Conservation (phyloP, 1,284 basidiomycete species). For the Golubevia sp. region DNA sequence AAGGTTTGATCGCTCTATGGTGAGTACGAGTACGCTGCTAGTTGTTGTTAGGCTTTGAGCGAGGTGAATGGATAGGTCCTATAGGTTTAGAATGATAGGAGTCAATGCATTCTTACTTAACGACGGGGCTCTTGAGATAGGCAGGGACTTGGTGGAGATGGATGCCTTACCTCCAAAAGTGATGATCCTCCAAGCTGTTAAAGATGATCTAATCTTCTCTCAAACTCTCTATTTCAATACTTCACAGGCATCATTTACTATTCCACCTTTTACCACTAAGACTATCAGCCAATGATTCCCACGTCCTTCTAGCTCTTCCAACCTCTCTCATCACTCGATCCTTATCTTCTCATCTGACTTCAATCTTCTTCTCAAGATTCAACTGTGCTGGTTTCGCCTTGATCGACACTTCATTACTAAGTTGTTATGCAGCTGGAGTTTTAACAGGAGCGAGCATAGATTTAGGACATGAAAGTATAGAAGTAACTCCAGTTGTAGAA, state of each 20-base stretch:
- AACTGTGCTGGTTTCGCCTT: conserved; percentile 50
- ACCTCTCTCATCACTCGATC: conserved; percentile 42
- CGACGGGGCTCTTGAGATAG: no score
- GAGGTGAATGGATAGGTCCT: no score
- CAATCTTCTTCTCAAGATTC: conserved; percentile 54
- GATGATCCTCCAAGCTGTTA: no score
- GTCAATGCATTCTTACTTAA: no score
- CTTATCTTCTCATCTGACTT: conserved; percentile 30
- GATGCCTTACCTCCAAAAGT: no score
- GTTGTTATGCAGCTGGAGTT: conserved; percentile 46
- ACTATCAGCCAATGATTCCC: conserved; percentile 45
- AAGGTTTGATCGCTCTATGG: conserved; percentile 52
- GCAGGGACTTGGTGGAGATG: no score
- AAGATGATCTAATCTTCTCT: no score
- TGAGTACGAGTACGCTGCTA: conserved; percentile 6
- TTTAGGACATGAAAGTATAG: conserved; percentile 43
- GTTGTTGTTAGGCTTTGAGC: not conserved
- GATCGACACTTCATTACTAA: conserved; percentile 46
- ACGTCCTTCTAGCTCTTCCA: conserved; percentile 52
- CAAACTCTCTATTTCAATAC: no score
- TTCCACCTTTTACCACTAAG: conserved; percentile 40
- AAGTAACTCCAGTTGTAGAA: conserved; percentile 45
- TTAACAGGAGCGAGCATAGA: conserved; percentile 47
- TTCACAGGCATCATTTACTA: conserved; percentile 42
- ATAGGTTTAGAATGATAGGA: no score